These are phyloP conservation scores for Mycosarcoma mackinlayi DNA, from an alignment of 1,284 basidiomycete species.

Conservation along the genomic window DNA sequence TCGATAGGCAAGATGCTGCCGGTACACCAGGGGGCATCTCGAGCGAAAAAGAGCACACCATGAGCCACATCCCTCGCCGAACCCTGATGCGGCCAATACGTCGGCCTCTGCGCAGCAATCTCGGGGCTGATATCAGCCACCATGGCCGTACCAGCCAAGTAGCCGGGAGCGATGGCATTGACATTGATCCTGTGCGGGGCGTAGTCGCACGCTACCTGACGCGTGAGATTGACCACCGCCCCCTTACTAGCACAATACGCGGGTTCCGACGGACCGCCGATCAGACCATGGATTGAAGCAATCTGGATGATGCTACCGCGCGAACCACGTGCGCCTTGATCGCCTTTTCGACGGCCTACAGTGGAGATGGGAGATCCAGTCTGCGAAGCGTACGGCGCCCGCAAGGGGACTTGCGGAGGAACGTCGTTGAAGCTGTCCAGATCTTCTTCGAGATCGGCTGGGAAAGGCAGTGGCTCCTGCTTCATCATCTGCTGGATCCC, in stretches of 20 bases:
- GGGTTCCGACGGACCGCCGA: conserved; percentile 46
- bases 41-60: conserved; percentile 42
- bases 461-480: conserved; percentile 40
- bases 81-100: conserved; percentile 49
- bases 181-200: conserved; percentile 46
- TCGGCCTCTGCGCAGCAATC: conserved; percentile 20
- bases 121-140: conserved; percentile 33
- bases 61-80: conserved; percentile 40
- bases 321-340: conserved; percentile 44
- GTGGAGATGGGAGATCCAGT: conserved; percentile 26
- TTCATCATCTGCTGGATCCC: conserved; percentile 47
- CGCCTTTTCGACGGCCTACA: conserved; percentile 22
- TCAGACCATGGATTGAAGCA: conserved; percentile 45
- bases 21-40: conserved; percentile 48
- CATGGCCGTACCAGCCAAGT: conserved; percentile 45
- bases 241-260: conserved; percentile 47
- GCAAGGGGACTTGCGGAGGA: conserved; percentile 15
- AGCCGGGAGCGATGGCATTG: conserved; percentile 49
- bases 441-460: conserved; percentile 42
- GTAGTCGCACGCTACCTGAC: conserved; percentile 49
- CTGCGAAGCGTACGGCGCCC: conserved; percentile 13
- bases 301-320: conserved; percentile 49
- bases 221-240: conserved; percentile 44
- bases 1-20: conserved; percentile 50
- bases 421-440: conserved; percentile 36